phyloP scores from a whole-genome alignment of 176 grass and related monocot genomes.

The Melocanna baccifera region DNA sequence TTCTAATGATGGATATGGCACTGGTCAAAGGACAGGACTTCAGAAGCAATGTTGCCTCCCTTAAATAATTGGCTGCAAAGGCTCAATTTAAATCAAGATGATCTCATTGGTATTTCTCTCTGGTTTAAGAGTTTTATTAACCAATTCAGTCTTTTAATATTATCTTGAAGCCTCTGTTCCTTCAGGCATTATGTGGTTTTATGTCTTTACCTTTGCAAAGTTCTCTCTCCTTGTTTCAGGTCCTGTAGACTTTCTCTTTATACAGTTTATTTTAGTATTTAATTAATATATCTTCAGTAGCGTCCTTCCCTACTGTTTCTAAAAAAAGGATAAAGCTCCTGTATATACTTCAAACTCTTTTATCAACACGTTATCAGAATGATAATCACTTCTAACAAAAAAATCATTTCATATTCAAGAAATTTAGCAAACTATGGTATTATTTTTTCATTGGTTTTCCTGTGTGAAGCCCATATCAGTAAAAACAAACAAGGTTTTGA shows the following conservation, averaged over 20 bases:
- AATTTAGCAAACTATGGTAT: not conserved
- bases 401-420: not conserved
- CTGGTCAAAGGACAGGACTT: not conserved
- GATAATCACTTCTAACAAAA: not conserved
- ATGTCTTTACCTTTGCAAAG: not conserved
- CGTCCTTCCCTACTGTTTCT: not conserved
- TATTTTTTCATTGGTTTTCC: not conserved
- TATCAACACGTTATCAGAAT: not conserved
- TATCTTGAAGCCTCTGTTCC: not conserved
- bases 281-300: not conserved
- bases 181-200: not conserved
- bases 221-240: not conserved
- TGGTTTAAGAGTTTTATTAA: not conserved
- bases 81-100: not conserved
- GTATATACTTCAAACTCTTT: not conserved
- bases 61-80: not conserved
- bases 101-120: not conserved
- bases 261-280: not conserved
- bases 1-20: not conserved
- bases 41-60: not conserved
- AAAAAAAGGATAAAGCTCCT: not conserved
- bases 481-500: not conserved
- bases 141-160: not conserved
- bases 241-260: not conserved
- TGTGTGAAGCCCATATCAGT: not conserved